phyloP scores from a whole-genome alignment of 495 filamentous ascomycete genomes.

The Aspergillus coremiiformis region DNA sequence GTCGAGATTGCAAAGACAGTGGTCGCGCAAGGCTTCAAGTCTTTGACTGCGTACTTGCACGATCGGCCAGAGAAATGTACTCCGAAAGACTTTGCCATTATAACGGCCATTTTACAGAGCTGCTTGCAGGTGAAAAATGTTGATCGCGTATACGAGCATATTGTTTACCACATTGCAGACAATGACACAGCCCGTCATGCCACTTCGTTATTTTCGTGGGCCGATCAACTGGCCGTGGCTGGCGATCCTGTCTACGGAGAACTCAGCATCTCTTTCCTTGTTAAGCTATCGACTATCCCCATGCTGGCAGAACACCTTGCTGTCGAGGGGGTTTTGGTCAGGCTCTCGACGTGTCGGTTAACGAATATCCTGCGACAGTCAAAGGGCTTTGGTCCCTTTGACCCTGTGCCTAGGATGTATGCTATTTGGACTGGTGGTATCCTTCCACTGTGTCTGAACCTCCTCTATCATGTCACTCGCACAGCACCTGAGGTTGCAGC shows the following conservation, averaged over 20 bases:
- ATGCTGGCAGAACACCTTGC: conserved; percentile 81
- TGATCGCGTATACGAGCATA: conserved; percentile 46
- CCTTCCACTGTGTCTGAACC: conserved; percentile 82
- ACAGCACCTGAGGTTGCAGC: conserved; percentile 75
- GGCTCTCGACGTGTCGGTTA: conserved; percentile 69
- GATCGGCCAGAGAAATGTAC: conserved; percentile 45
- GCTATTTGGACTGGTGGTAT: conserved; percentile 83
- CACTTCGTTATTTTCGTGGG: conserved; percentile 87
- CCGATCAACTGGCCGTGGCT: conserved; percentile 62
- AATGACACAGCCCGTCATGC: conserved; percentile 67
- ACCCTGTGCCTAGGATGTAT: conserved; percentile 52
- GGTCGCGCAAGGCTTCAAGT: conserved; percentile 74
- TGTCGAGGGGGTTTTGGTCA: conserved; percentile 69
- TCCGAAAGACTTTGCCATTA: conserved; percentile 70
- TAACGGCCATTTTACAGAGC: conserved; percentile 84
- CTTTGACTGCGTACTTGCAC: conserved; percentile 68
- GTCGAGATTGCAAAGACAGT: conserved; percentile 68
- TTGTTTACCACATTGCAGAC: conserved; percentile 58
- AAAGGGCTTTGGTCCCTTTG: conserved; percentile 64
- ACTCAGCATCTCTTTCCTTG: conserved; percentile 74
- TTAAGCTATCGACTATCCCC: conserved; percentile 78
- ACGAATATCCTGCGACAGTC: conserved; percentile 59
- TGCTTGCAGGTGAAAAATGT: conserved; percentile 56
- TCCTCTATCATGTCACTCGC: conserved; percentile 71
- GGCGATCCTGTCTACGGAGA: conserved; percentile 94